Conservation (phyloP, 2,329 filamentous ascomycete species). For the Nothophoma quercina region DNA sequence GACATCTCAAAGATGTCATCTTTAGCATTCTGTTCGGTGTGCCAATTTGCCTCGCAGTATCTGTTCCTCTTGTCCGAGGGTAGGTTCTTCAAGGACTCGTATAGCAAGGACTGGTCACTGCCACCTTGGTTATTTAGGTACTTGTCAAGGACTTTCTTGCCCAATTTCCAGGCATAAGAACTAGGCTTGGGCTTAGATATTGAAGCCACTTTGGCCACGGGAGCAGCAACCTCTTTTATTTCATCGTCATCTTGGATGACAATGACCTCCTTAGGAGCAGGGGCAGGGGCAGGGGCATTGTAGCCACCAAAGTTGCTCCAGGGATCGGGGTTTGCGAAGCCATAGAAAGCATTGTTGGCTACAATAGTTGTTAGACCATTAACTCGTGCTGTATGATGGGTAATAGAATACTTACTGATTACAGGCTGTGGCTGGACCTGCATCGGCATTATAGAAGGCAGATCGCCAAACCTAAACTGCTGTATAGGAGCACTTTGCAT, state of each 20-base stretch:
- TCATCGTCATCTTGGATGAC: no score
- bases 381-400: background rate
- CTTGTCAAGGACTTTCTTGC: background rate
- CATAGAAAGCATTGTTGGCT: background rate
- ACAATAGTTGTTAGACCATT: background rate
- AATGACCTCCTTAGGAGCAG: background rate
- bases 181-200: background rate
- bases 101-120: background rate
- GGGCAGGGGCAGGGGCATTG: background rate
- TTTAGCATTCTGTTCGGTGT: background rate
- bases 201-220: background rate
- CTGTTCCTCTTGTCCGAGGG: background rate
- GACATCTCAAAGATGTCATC: background rate
- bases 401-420: background rate
- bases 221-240: background rate
- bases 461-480: background rate
- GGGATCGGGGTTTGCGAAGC: background rate
- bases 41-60: conserved; percentile 4
- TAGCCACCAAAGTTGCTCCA: background rate
- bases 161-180: background rate
- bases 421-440: background rate
- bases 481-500: no score
- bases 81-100: background rate
- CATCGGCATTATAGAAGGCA: background rate
- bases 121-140: background rate